These are phyloP conservation scores for Biscogniauxia mediterranea DNA, from an alignment of 2,329 filamentous ascomycete genomes.

Conservation along the genomic window DNA sequence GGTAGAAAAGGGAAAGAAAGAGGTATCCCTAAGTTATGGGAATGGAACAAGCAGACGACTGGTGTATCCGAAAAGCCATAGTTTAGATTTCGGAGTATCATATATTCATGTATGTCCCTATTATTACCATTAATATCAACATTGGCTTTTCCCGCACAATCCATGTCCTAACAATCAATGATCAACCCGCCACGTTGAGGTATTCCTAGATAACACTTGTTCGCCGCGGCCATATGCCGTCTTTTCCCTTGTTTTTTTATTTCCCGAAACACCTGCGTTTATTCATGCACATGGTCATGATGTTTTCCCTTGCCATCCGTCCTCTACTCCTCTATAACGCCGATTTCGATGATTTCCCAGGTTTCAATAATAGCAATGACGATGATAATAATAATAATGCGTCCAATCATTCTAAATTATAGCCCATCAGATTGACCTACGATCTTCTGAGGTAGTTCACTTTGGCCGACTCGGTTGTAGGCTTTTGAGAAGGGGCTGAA, in stretches of 20 bases:
- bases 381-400: slow-evolving; percentile 16
- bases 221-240: neutral
- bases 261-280: neutral
- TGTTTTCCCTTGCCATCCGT: neutral
- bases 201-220: slow-evolving; percentile 3
- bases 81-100: slow-evolving; percentile 11
- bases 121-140: slow-evolving; percentile 22
- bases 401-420: slow-evolving; percentile 17
- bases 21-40: neutral
- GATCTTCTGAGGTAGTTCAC: slow-evolving; percentile 28
- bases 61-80: neutral
- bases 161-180: slow-evolving; percentile 13
- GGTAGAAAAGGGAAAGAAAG: no score
- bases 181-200: slow-evolving; percentile 12
- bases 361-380: no score
- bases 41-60: neutral
- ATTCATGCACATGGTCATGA: neutral
- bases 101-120: slow-evolving; percentile 22
- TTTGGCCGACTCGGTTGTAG: slow-evolving; percentile 23
- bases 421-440: slow-evolving; percentile 12
- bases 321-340: neutral
- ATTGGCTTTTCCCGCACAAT: slow-evolving; percentile 11
- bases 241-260: neutral
- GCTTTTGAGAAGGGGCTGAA: slow-evolving; percentile 13
- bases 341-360: neutral